Conservation (phyloP, 1,284 basidiomycete genomes). For the Puccinia coronata region DNA sequence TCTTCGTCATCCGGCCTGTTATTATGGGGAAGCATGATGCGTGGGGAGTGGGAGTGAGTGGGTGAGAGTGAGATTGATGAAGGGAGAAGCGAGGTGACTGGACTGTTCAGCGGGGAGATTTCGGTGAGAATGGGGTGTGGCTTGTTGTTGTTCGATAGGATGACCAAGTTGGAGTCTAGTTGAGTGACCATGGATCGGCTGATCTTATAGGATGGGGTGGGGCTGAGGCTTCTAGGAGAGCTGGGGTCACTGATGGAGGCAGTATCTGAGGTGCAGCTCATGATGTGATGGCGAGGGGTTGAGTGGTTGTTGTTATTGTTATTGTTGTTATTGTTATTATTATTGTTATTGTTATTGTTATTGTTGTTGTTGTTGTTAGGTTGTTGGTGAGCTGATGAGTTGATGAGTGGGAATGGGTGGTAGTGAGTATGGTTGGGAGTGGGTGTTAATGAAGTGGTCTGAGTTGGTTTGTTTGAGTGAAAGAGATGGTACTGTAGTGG, state of each 20-base stretch:
- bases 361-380: neutral
- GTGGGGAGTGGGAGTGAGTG: neutral
- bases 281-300: neutral
- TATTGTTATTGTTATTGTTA: neutral
- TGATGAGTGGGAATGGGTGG: neutral
- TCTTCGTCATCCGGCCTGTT: neutral
- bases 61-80: neutral
- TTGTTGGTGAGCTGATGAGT: neutral
- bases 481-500: conserved; percentile 20
- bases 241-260: conserved; percentile 21
- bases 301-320: neutral
- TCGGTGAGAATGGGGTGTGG: too few relatives aligned
- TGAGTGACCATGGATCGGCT: conserved; percentile 2
- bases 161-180: neutral
- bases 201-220: conserved; percentile 20
- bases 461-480: neutral
- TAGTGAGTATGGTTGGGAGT: neutral
- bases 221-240: conserved; percentile 9
- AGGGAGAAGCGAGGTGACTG: too few relatives aligned
- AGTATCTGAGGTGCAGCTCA: conserved; percentile 12
- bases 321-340: neutral
- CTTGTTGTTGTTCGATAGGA: too few relatives aligned
- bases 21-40: too few relatives aligned
- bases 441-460: neutral
- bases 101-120: too few relatives aligned